phyloP scores from a whole-genome alignment of 352 stramenopile species.

The Nothophytophthora sp. region DNA sequence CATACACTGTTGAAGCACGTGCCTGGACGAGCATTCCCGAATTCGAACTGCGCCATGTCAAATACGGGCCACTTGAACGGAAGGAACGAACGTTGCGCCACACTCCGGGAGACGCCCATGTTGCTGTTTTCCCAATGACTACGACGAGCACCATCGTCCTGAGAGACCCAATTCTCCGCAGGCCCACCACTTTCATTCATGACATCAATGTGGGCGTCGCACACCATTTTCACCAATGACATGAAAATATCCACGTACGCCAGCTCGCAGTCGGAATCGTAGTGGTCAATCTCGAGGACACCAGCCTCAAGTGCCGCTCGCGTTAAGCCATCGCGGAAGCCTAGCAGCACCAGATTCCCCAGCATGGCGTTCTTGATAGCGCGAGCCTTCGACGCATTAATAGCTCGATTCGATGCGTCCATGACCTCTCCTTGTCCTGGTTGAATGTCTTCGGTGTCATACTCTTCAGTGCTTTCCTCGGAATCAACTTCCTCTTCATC shows the following conservation, averaged over 20 bases:
- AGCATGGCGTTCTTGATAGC: constrained; percentile 64
- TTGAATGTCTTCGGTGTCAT: constrained; percentile 4
- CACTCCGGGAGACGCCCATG: not conserved
- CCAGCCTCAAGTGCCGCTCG: constrained; percentile 56
- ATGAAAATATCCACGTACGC: constrained; percentile 86
- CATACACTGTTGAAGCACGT: constrained; percentile 87
- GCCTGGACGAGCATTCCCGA: constrained; percentile 69
- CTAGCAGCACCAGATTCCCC: constrained; percentile 42
- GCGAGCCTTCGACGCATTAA: constrained; percentile 66
- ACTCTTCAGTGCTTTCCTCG: not conserved
- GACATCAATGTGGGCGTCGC: constrained; percentile 64
- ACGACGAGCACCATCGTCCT: not conserved
- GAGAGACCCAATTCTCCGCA: constrained; percentile 3
- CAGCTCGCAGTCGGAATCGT: constrained; percentile 70
- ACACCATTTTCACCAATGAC: constrained; percentile 72
- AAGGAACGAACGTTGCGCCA: constrained; percentile 29
- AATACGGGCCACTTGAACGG: constrained; percentile 89
- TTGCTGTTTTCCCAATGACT: not conserved
- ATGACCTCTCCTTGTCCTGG: constrained; percentile 29
- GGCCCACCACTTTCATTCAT: constrained; percentile 14
- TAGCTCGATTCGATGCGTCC: constrained; percentile 50
- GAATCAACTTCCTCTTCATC: not conserved
- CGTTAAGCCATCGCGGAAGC: constrained; percentile 47
- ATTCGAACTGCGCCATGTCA: constrained; percentile 90
- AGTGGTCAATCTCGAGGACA: constrained; percentile 65